Evolutionary conservation across 352 stramenopile species (phyloP).

Genomic region (Chrysophaeum taylorii): DNA sequence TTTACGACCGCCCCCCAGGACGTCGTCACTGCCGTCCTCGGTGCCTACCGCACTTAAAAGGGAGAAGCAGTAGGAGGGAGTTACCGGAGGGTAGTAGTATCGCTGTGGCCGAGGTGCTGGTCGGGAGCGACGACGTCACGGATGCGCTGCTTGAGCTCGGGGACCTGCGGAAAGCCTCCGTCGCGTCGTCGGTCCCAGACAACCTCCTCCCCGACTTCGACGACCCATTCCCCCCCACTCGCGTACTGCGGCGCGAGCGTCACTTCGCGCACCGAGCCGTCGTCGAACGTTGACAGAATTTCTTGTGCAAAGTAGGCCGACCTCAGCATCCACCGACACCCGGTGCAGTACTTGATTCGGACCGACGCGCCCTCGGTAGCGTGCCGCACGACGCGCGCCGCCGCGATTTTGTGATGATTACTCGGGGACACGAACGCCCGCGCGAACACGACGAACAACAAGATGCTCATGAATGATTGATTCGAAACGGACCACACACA

Average conservation of each 20-base stretch:
- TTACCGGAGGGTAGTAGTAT: no score
- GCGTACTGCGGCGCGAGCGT: constrained; percentile 32
- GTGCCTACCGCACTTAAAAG: no score
- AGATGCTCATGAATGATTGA: no score
- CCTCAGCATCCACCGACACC: constrained; percentile 73
- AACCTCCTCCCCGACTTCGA: constrained; percentile 37
- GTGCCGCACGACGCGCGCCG: no score
- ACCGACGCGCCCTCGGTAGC: no score
- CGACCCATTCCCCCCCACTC: constrained; percentile 34
- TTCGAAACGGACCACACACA: no score
- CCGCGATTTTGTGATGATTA: no score
- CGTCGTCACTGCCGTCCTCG: constrained; percentile 51
- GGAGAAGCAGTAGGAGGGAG: no score
- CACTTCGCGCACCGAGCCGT: constrained; percentile 44
- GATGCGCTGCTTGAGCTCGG: constrained; percentile 79
- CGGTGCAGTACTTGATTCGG: constrained; percentile 76
- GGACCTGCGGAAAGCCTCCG: constrained; percentile 73
- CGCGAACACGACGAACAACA: no score
- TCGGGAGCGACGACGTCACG: constrained; percentile 67
- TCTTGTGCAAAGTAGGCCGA: constrained; percentile 74
- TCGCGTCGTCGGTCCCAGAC: constrained; percentile 67
- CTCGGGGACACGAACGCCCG: no score
- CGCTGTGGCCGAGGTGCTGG: constrained; percentile 60
- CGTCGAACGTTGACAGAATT: constrained; percentile 76
- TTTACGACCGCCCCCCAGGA: constrained; percentile 81